phyloP scores from a whole-genome alignment of 768 basidiomycete species.

The Grammothele lineata region DNA sequence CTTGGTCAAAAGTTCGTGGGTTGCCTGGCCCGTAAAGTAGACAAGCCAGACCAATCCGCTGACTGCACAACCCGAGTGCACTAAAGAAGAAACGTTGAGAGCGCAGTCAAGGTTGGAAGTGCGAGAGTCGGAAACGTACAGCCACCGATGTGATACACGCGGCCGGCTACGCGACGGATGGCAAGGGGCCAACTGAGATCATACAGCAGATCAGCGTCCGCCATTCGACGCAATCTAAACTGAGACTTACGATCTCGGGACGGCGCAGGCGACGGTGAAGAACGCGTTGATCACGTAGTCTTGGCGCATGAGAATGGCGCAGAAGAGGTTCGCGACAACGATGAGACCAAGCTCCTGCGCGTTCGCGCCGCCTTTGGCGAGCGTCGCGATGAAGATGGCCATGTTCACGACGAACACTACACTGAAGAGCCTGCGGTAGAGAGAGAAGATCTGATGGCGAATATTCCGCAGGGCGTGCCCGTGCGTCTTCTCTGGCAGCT shows the following conservation, averaged over 20 bases:
- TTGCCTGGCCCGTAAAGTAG: slow-evolving; percentile 46
- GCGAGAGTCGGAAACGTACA: slow-evolving; percentile 27
- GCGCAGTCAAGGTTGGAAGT: too few species aligned
- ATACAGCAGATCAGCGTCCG: too few species aligned
- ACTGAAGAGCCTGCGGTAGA: slow-evolving; percentile 53
- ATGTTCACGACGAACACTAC: slow-evolving; percentile 50
- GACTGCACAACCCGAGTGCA: slow-evolving; percentile 55
- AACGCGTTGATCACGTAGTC: slow-evolving; percentile 58
- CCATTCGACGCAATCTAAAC: too few species aligned
- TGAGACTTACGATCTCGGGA: slow-evolving; percentile 41
- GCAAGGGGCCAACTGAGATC: slow-evolving; percentile 49
- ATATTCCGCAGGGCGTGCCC: slow-evolving; percentile 46
- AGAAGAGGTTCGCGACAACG: slow-evolving; percentile 41
- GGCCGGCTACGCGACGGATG: slow-evolving; percentile 48
- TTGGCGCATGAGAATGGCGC: slow-evolving; percentile 40
- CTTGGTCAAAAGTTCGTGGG: slow-evolving; percentile 39
- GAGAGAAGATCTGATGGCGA: slow-evolving; percentile 49
- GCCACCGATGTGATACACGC: slow-evolving; percentile 59
- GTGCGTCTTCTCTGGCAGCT: slow-evolving; percentile 46
- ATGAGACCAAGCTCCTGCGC: slow-evolving; percentile 31
- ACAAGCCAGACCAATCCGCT: slow-evolving; percentile 52
- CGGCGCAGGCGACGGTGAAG: slow-evolving; percentile 48
- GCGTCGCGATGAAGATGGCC: slow-evolving; percentile 39
- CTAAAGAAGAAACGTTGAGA: too few species aligned
- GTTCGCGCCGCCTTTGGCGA: slow-evolving; percentile 22